Evolutionary conservation across 2,329 filamentous ascomycete species (phyloP), one percentile per base, ranked within the genome.

Genomic region (Sarocladium oryzae): DNA sequence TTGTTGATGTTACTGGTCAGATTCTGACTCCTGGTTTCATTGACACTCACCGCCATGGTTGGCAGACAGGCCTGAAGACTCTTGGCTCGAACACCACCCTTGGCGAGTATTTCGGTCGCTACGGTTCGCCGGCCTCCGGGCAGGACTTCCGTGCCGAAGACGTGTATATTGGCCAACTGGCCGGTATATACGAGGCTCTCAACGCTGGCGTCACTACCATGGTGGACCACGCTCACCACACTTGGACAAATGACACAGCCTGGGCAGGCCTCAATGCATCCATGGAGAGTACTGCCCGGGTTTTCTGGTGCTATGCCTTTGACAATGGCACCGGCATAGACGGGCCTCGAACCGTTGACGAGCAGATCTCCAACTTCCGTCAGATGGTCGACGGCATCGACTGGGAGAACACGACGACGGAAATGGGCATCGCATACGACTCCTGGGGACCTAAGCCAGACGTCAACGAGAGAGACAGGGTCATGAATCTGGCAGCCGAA

Each of bases 1-100:
- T 71, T 1, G 63, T 81, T n/a, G 71, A 81, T 55, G 72, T 70
- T 35, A 68, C 67, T 0, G 66, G 71, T 50, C 76, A 78, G 57
- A 81, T 80, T 53, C 66, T 81, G 49, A 71, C 70, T 0, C 75
- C 77, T 0, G 78, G 79, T 8, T 80, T 82, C 60, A 66, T 82
- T 52, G 75, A 81, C 60, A 81, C 77, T 0, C 78, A 82, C 55
- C 71, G 72, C 1, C 76, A 79, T 54, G 69, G 72, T 0, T 80
- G 78, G 79, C 76, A 81, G 57, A 80, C 78, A 0, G 74, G 68
- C 9, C 71, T 73, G 57, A 78, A 76, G 57, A 79, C 77, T 0
- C 56, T 82, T 1, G 73, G 56, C 1, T 72, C 76, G 7, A 78
- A 82, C 56, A 74, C 72, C 0, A 75, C 68, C 0, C 60, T 79